phyloP scores from a whole-genome alignment of 169 alveolate genomes.

The Eimeria falciformis region DNA sequence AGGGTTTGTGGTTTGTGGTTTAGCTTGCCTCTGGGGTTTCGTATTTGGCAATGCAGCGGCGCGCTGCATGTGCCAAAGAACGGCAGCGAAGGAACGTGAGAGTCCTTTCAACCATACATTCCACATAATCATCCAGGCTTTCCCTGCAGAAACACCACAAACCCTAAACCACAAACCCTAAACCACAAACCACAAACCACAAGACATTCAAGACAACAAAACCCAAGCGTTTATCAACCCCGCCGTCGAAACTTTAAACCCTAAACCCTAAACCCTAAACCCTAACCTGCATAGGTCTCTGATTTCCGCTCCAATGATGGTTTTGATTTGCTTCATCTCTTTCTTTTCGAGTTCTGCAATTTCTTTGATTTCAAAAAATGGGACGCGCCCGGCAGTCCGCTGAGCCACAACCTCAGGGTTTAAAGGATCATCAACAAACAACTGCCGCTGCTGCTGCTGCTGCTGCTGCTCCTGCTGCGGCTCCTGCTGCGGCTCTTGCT shows the following conservation, averaged over 20 bases:
- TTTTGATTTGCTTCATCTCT: constrained; percentile 22
- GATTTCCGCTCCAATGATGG: constrained; percentile 33
- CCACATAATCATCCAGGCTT: constrained; percentile 57
- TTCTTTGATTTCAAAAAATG: constrained; percentile 28
- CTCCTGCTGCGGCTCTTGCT: not conserved
- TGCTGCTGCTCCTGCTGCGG: not conserved
- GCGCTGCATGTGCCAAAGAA: not conserved
- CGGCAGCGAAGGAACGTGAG: constrained; percentile 35
- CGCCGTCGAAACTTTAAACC: too few relatives aligned
- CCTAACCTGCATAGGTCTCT: constrained; percentile 67
- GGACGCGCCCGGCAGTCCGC: constrained; percentile 32
- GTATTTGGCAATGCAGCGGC: constrained; percentile 30
- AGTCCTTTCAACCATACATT: constrained; percentile 41
- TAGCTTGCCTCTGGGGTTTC: constrained; percentile 31
- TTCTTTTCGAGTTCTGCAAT: constrained; percentile 32
- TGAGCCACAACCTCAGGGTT: not conserved
- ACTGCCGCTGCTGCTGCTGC: not conserved
- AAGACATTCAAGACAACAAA: not conserved
- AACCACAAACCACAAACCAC: not conserved
- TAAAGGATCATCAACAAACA: not conserved
- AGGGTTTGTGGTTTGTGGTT: not conserved
- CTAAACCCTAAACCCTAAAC: constrained; percentile 1
- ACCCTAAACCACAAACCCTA: not conserved
- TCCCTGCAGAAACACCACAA: not conserved
- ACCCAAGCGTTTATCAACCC: not conserved